A percentile compares a stretch with the other conserved stretches of the same genome.
Evolutionary conservation across 169 alveolate species (phyloP).

Genomic region (Cryptosporidium muris): DNA sequence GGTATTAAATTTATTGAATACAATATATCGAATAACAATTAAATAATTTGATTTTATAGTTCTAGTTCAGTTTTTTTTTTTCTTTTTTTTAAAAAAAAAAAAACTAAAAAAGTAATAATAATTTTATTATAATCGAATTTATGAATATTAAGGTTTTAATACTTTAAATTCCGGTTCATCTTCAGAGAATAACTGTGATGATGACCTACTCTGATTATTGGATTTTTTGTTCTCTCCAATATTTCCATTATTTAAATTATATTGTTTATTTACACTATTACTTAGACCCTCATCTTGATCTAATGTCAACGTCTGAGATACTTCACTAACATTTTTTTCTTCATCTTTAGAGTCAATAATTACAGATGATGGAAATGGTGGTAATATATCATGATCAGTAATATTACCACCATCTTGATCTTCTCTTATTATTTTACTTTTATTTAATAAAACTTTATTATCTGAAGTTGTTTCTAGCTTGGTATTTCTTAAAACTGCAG

Average conservation of each 20-base stretch:
- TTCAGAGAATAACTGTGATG: slow-evolving; percentile 48
- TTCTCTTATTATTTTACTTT: background rate
- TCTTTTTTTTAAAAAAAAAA: background rate
- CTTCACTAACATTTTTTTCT: background rate
- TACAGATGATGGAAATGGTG: background rate
- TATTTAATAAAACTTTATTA: background rate
- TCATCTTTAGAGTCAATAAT: background rate
- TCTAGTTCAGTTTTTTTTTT: background rate
- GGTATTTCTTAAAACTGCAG: background rate
- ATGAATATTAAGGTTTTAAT: slow-evolving; percentile 15
- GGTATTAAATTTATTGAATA: too few species aligned
- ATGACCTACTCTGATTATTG: slow-evolving; percentile 5
- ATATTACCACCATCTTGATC: background rate
- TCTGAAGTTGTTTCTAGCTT: background rate
- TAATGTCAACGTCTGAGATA: background rate
- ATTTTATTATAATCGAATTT: background rate
- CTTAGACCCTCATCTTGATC: slow-evolving; percentile 8
- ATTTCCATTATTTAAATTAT: background rate
- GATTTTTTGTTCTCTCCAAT: background rate
- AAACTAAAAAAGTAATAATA: background rate
- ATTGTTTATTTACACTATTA: slow-evolving; percentile 15
- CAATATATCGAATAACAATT: background rate
- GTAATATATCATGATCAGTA: slow-evolving; percentile 1
- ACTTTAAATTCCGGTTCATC: slow-evolving; percentile 62
- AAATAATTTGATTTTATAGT: background rate